phyloP scores from a whole-genome alignment of 495 filamentous ascomycete genomes.

The Arthonia radiata region DNA sequence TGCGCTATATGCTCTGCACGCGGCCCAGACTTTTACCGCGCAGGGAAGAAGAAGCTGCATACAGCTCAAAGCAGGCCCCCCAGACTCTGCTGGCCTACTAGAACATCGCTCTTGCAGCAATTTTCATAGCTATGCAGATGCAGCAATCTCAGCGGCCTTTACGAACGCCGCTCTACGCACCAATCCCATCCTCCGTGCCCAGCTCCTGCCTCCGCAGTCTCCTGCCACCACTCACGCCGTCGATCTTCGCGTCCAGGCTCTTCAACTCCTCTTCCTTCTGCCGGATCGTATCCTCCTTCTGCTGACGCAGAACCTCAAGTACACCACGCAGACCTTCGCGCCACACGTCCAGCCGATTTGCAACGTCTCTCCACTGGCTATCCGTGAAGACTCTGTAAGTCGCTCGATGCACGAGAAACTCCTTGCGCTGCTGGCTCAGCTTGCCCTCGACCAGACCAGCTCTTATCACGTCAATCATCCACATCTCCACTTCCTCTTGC shows the following conservation, averaged over 20 bases:
- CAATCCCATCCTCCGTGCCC: too few species aligned
- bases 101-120: too few species aligned
- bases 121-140: too few species aligned
- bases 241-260: constrained; percentile 30
- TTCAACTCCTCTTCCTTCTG: constrained; percentile 34
- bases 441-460: constrained; percentile 86
- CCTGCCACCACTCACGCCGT: constrained; percentile 16
- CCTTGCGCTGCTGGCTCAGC: constrained; percentile 67
- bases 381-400: constrained; percentile 91
- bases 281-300: constrained; percentile 40
- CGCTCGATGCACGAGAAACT: constrained; percentile 81
- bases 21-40: too few species aligned
- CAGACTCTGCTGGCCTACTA: too few species aligned
- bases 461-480: constrained; percentile 94
- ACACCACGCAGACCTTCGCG: constrained; percentile 52
- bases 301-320: constrained; percentile 43
- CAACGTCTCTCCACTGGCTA: constrained; percentile 94
- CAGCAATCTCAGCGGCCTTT: too few species aligned
- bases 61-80: too few species aligned
- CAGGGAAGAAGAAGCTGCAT: too few species aligned
- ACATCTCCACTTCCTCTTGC: constrained; percentile 69
- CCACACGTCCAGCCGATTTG: constrained; percentile 72
- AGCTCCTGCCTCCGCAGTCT: constrained; percentile 2
- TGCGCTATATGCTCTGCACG: too few species aligned
- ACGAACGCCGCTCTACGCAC: too few species aligned